Evolutionary conservation across 192 early-diverging fungal genomes (phyloP), one percentile per base, ranked within the genome.

Genomic region (Coemansia sp.): DNA sequence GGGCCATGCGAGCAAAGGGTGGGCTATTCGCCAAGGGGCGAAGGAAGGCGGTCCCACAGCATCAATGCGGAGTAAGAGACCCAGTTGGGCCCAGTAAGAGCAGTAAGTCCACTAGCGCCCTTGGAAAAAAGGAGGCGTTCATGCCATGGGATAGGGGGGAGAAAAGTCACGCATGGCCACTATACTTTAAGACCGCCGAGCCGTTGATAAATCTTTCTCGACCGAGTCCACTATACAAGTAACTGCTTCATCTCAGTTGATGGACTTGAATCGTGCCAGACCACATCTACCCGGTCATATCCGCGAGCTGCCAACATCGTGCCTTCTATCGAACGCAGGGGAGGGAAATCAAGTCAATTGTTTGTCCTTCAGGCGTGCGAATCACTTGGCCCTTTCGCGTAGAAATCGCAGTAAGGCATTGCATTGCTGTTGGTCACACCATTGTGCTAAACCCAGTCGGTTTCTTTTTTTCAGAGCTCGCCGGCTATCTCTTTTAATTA

Each of bases 111-210:
- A 48, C 44, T 46, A 19, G 44, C 17, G 2, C 56, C 34, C 57
- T 44, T 16, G 42, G 19, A 40, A 57, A 67, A 67, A 34, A 39
- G 24, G 54, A 60, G 40, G 35, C 40, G 35, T 27, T 53, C 50
- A 10, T 5, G 29, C 53, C 53, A 54, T 54, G 41, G 19, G 56
- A 60, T 36, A 59, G 29, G 50, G 46, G 50, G 27, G 50, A 54
- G 11, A 31, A 54, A 54, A 54, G 53, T 54, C 53, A 54, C 53
- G 53, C 53, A 33, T 14, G 53, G 24, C 53, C 53, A 31, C 53
- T 54, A 54, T 54, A 54, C 53, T 33, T 8, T 31, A 54, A 54
- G 53, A 54, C 24, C 24, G 29, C 24, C 50, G 27, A 53, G 27
- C 27, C 50, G 2, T 29, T 29, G 44, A 46, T 46, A 19, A 46